Evolutionary conservation across 768 basidiomycete genomes (phyloP), one percentile per base, ranked within the genome.

Genomic region (Inosperma sp.): DNA sequence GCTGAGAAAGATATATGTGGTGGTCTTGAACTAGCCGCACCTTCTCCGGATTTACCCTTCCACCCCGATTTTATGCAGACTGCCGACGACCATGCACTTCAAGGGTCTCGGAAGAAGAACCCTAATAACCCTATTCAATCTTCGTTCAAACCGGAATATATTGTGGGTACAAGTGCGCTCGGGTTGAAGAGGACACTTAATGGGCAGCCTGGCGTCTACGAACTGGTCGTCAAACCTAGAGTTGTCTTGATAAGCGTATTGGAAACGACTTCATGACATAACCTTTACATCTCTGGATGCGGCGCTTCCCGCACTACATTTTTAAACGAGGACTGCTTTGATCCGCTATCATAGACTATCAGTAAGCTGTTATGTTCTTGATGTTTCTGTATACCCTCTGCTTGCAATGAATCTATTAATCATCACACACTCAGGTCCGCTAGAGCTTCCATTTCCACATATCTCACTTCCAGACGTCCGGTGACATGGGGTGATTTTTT

Each of bases 1-100:
- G 59, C 63, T 9, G 61, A 62, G 33, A 52, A 52, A 12, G 61
- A 62, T 35, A 35, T 62, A 26, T 57, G 53, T 16, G 57, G 61
- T 3, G 50, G 52, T 14, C 30, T 62, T 7, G 54, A 59, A 13
- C 35, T 56, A 21, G 35, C 48, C 6, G 51, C 49, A 4, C 47
- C 57, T 27, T 57, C 55, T 7, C 55, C 57, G 1, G 52, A 53
- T 13, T 52, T 48, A 12, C 55, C 56, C 5, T 62, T 62, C 42
- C 58, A 58, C n/a, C 41, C 54, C 8, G 54, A 43, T 17, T 59
- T 54, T 23, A 62, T 62, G 58, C 41, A 51, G 3, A 34, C 41
- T 37, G 48, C 47, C 17, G 54, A 62, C 17, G 46, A 48, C 21
- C 37, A 19, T 31, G 58, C 54, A 3, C 47, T 57, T 36, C 45